These are phyloP conservation scores for Backusella luteola DNA, from an alignment of 192 early-diverging fungal genomes.

Conservation along the genomic window DNA sequence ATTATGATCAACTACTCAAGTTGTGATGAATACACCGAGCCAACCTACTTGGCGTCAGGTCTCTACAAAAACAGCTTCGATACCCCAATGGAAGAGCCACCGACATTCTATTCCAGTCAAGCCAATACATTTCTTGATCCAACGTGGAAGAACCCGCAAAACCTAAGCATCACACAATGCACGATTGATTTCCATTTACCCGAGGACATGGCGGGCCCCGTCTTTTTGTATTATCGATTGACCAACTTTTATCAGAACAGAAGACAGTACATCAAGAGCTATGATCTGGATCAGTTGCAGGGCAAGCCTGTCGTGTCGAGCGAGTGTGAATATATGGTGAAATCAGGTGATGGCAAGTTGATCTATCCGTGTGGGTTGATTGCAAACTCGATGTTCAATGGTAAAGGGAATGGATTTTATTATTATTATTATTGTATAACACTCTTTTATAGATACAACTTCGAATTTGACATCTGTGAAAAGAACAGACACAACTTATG, in stretches of 20 bases:
- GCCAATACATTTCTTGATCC: conserved; percentile 21
- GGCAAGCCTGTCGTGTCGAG: conserved; percentile 48
- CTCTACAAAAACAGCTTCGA: neutral
- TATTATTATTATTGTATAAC: no score
- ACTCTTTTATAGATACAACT: conserved; percentile 22
- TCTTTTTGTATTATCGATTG: conserved; percentile 92
- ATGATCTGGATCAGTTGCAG: conserved; percentile 70
- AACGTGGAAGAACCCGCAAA: conserved; percentile 8
- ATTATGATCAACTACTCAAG: conserved; percentile 47
- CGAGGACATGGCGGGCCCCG: conserved; percentile 63
- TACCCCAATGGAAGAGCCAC: conserved; percentile 5
- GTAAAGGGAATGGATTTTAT: conserved; percentile 31
- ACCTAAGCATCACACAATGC: conserved; percentile 49
- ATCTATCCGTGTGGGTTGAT: conserved; percentile 92
- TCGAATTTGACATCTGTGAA: conserved; percentile 23
- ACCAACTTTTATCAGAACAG: conserved; percentile 98
- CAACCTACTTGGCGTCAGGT: conserved; percentile 28
- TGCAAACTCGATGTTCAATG: conserved; percentile 88
- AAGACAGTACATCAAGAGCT: conserved; percentile 81
- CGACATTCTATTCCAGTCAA: conserved; percentile 18
- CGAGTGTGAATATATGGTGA: conserved; percentile 30
- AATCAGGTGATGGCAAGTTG: conserved; percentile 32
- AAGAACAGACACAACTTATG: conserved; percentile 34
- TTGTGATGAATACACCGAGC: conserved; percentile 22
- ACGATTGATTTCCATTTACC: conserved; percentile 65